phyloP scores from a whole-genome alignment of 345 rosid genomes.

The Gossypium turneri region DNA sequence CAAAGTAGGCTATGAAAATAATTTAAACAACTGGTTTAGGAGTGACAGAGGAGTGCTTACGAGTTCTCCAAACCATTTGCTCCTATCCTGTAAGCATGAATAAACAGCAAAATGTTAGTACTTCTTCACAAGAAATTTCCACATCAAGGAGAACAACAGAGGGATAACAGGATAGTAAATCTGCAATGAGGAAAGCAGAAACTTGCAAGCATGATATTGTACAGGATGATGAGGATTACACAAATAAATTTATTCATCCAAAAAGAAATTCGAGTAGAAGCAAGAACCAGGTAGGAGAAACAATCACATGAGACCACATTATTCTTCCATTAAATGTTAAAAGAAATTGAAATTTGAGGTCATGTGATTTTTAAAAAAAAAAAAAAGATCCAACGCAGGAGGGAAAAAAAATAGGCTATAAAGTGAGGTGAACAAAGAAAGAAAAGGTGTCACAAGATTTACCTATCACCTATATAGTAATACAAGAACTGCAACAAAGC shows the following conservation, averaged over 20 bases:
- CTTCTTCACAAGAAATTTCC: neutral
- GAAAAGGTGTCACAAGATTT: neutral
- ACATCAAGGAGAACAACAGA: constrained; percentile 6
- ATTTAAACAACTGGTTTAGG: constrained; percentile 7
- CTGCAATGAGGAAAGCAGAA: neutral
- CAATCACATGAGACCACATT: neutral
- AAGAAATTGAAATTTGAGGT: neutral
- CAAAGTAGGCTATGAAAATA: constrained; percentile 2
- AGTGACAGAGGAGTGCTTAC: constrained; percentile 48
- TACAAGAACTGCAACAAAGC: neutral
- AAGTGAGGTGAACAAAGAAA: neutral
- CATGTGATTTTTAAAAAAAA: neutral
- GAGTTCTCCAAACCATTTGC: constrained; percentile 65
- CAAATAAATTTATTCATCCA: neutral
- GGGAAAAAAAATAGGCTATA: neutral
- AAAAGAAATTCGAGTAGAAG: neutral
- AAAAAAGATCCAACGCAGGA: neutral
- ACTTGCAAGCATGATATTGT: neutral
- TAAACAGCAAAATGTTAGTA: constrained; percentile 23
- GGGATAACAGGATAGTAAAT: neutral
- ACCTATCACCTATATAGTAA: neutral
- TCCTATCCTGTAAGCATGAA: constrained; percentile 55
- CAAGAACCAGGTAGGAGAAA: neutral
- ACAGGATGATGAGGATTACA: neutral
- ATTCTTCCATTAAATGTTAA: neutral